Conservation (phyloP, 768 basidiomycete genomes). For the Rhizopogon vesiculosus region DNA sequence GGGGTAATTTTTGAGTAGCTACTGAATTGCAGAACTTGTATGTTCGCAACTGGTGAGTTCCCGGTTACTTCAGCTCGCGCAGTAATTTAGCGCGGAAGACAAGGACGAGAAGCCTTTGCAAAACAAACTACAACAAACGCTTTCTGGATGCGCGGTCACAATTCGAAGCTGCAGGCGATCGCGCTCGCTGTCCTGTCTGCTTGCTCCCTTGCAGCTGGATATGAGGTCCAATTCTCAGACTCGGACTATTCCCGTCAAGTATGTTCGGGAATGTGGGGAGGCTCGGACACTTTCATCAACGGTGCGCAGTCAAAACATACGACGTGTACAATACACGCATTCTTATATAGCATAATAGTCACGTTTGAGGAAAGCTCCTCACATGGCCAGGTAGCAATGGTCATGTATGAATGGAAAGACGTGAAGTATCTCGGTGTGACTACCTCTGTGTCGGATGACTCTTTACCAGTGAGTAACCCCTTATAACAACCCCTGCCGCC, state of each 20-base stretch:
- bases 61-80: neutral
- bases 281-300: constrained; percentile 74
- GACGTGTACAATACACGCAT: constrained; percentile 1
- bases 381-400: constrained; percentile 86
- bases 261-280: constrained; percentile 95
- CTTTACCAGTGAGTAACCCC: constrained; percentile 56
- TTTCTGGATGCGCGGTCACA: constrained; percentile 20
- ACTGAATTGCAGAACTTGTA: neutral
- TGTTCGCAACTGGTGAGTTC: neutral
- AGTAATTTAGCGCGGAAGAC: neutral
- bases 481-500: constrained; percentile 2
- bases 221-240: constrained; percentile 63
- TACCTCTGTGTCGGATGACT: constrained; percentile 48
- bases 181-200: constrained; percentile 24
- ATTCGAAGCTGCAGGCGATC: constrained; percentile 9
- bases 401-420: constrained; percentile 95
- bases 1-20: neutral
- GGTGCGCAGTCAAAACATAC: constrained; percentile 38
- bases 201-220: constrained; percentile 38
- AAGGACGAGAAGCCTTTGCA: constrained; percentile 6
- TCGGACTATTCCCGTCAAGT: constrained; percentile 84
- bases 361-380: constrained; percentile 68
- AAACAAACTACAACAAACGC: constrained; percentile 25
- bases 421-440: constrained; percentile 75
- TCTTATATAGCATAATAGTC: constrained; percentile 37